phyloP scores from a whole-genome alignment of 2,329 filamentous ascomycete species.

The Fusarium sp. region DNA sequence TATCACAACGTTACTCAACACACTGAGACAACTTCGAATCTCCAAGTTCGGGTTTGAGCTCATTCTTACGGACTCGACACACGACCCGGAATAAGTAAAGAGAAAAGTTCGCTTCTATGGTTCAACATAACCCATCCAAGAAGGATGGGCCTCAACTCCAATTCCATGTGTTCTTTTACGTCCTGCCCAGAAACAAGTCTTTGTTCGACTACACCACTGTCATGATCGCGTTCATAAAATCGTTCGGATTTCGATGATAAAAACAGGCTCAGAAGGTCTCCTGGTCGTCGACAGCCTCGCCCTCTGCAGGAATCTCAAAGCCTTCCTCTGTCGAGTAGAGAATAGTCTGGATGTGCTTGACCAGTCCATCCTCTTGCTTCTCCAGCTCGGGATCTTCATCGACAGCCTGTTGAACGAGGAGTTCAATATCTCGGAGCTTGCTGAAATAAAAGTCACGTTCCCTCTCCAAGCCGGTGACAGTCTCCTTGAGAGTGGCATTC shows the following conservation, averaged over 20 bases:
- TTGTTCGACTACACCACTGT: constrained; percentile 36
- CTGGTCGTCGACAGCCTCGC: constrained; percentile 78
- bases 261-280: constrained; percentile 75
- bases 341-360: constrained; percentile 97
- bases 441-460: constrained; percentile 99
- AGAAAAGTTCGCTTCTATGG: constrained; percentile 46
- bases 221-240: constrained; percentile 49
- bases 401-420: constrained; percentile 91
- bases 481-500: constrained; percentile 92
- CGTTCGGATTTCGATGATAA: constrained; percentile 25
- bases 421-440: constrained; percentile 96
- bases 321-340: constrained; percentile 96
- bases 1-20: constrained; percentile 9
- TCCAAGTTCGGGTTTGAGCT: constrained; percentile 39
- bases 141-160: constrained; percentile 48
- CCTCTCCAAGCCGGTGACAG: constrained; percentile 91
- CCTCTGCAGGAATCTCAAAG: constrained; percentile 90
- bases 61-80: constrained; percentile 28
- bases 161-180: constrained; percentile 43
- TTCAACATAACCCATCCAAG: constrained; percentile 37
- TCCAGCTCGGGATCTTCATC: constrained; percentile 94
- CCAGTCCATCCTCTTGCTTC: constrained; percentile 89
- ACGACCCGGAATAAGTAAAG: constrained; percentile 35
- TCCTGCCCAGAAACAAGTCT: constrained; percentile 36
- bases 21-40: constrained; percentile 10